Evolutionary conservation across 176 grass and related monocot species (phyloP).

Genomic region (Paspalum notatum): DNA sequence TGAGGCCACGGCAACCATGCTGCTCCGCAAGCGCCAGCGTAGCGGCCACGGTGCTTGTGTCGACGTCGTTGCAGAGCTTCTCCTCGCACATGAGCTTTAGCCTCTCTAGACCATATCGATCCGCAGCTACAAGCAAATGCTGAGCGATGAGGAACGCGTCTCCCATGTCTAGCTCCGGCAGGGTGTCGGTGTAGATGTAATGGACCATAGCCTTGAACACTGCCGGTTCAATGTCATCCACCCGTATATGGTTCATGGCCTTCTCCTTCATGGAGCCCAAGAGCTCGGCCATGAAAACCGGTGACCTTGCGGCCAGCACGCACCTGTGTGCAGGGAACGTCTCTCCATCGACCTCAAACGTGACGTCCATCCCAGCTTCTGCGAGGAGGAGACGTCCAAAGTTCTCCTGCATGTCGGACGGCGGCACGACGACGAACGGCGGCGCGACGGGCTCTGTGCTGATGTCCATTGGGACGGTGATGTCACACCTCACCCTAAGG

Average conservation of each 20-base stretch:
- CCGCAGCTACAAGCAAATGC: conserved; percentile 49
- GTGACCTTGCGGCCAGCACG: conserved; percentile 42
- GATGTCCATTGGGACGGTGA: background rate
- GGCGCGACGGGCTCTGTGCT: background rate
- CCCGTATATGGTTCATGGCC: background rate
- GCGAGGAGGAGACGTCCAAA: background rate
- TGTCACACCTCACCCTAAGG: background rate
- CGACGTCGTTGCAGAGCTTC: conserved; percentile 17
- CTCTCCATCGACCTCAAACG: conserved; percentile 19
- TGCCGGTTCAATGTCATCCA: conserved; percentile 24
- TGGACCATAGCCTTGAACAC: conserved; percentile 39
- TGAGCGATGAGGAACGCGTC: conserved; percentile 18
- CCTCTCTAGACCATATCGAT: conserved; percentile 45
- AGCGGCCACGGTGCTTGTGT: conserved; percentile 20
- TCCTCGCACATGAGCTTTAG: no score
- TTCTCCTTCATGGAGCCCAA: conserved; percentile 35
- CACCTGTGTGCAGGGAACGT: conserved; percentile 33
- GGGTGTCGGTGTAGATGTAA: conserved; percentile 46
- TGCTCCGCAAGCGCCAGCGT: background rate
- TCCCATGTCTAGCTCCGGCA: background rate
- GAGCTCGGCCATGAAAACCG: no score
- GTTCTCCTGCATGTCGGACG: background rate
- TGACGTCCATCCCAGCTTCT: conserved; percentile 7
- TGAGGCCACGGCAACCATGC: background rate
- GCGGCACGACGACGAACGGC: background rate